These are phyloP conservation scores for Amanita brunnescens DNA, from an alignment of 768 basidiomycete genomes.

Conservation along the genomic window DNA sequence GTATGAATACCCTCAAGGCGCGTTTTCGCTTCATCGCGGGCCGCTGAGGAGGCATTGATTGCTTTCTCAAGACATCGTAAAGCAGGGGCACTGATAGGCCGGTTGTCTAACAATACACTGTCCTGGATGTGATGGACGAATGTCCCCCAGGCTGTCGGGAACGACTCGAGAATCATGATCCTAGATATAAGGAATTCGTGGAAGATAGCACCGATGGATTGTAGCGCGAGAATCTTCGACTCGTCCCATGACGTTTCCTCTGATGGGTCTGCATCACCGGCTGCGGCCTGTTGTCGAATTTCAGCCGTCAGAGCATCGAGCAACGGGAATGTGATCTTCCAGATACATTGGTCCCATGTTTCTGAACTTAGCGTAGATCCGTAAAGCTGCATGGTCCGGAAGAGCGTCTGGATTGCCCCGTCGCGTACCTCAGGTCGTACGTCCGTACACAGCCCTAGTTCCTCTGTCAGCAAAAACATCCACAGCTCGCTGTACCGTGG, in stretches of 20 bases:
- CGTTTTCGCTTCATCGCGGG: slow-evolving; percentile 33
- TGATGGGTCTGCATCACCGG: background rate
- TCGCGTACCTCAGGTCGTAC: slow-evolving; percentile 80
- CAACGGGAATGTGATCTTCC: slow-evolving; percentile 84
- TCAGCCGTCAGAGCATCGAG: slow-evolving; percentile 59
- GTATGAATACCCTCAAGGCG: slow-evolving; percentile 40
- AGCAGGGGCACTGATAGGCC: slow-evolving; percentile 72
- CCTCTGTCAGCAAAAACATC: slow-evolving; percentile 84
- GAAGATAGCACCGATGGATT: slow-evolving; percentile 79
- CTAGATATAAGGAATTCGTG: slow-evolving; percentile 68
- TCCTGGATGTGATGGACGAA: slow-evolving; percentile 70
- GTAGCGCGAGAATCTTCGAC: slow-evolving; percentile 76
- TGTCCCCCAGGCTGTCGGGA: slow-evolving; percentile 61
- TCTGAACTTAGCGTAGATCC: slow-evolving; percentile 74
- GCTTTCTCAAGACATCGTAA: slow-evolving; percentile 78
- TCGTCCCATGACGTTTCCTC: slow-evolving; percentile 63
- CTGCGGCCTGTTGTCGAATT: slow-evolving; percentile 32
- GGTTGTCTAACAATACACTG: slow-evolving; percentile 57
- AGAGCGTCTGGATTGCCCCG: slow-evolving; percentile 92
- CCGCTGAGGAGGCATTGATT: slow-evolving; percentile 46
- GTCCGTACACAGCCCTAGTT: slow-evolving; percentile 78
- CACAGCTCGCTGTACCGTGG: slow-evolving; percentile 82
- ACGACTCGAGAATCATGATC: slow-evolving; percentile 65
- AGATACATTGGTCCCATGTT: slow-evolving; percentile 89
- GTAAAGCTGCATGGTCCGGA: slow-evolving; percentile 89